phyloP scores from a whole-genome alignment of 306 rosid genomes.

The Mimosa pudica region DNA sequence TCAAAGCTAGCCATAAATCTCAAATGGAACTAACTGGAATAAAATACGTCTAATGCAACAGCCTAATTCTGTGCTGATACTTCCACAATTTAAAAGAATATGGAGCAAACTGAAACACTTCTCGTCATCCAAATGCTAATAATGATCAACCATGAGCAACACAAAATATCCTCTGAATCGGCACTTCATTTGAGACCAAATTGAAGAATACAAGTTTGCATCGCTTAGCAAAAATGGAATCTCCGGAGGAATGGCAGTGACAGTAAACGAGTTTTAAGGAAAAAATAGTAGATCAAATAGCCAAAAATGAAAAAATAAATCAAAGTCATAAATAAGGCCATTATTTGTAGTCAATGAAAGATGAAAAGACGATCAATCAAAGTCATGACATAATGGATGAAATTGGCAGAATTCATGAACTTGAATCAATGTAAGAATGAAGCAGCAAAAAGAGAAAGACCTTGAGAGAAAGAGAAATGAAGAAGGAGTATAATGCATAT shows the following conservation, averaged over 20 bases:
- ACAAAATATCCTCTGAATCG: constrained; percentile 10
- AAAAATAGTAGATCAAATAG: constrained; percentile 50
- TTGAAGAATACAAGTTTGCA: background rate
- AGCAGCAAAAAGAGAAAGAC: constrained; percentile 37
- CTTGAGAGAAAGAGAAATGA: constrained; percentile 53
- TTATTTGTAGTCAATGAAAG: constrained; percentile 45
- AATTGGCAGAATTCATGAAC: constrained; percentile 31
- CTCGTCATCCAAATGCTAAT: background rate
- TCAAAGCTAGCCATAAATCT: constrained; percentile 33
- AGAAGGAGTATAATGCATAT: constrained; percentile 49
- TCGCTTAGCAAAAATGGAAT: constrained; percentile 14
- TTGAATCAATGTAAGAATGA: constrained; percentile 11
- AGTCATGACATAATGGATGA: constrained; percentile 19
- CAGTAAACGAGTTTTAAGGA: constrained; percentile 14
- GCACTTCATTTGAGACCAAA: background rate
- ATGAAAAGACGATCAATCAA: constrained; percentile 12
- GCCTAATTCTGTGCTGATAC: background rate
- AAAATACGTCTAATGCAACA: constrained; percentile 11
- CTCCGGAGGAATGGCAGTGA: constrained; percentile 19
- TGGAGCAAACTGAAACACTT: background rate
- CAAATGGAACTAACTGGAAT: background rate
- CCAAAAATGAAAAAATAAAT: constrained; percentile 30
- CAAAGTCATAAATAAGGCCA: constrained; percentile 2
- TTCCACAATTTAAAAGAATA: background rate
- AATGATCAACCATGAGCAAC: background rate